Evolutionary conservation across 441 rosid species (phyloP), one percentile per base, ranked within the genome.

Genomic region (Aquilaria agallochum): DNA sequence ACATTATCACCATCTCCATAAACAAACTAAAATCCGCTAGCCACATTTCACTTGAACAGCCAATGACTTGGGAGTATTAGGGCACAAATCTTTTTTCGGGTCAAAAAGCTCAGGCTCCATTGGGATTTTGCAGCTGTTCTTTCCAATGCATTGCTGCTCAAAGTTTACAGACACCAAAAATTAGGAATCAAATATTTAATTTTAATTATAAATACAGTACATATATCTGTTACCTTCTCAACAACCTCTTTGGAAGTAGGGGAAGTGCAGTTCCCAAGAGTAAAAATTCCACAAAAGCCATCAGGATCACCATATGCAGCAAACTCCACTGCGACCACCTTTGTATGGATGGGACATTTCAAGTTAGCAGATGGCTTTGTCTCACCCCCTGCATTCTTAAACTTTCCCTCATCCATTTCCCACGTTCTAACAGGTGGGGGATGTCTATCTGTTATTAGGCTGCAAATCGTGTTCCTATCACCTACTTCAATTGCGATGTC

Each of bases 1-100:
- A 36, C 42, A 36, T 36, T 36, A 8, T 36, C 42, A 36, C 42
- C 42, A 36, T 36, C 42, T 36, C 6, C 42, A 36, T 4, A 36
- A 36, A 5, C 42, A 36, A 36, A 3, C 42, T 3, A 2, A 36
- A 36, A 5, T 58, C 72, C 64, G 63, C 57, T 54, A 45, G 32
- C 65, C 71, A 63, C 98, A 93, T 59, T 52, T 81, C 56, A 77
- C 88, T 62, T 88, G 96, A 53, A 84, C 74, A 0, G 96, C 90
- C 15, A 88, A 58, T 30, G 69, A 68, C 82, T 83, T 90, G 33
- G 40, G 55, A 49, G 77, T 36, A 33, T 73, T 32, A 0, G 75
- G 72, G 64, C 91, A 83, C 55, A 62, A 27, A 32, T 71, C 84
- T 2, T 67, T 44, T 15, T 68, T 58, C 66, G 76, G 71, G 65